A percentile compares a stretch with the other conserved stretches of the same genome.
These are phyloP conservation scores for Naganishia randhawae DNA, from an alignment of 768 basidiomycete species.

Conservation along the genomic window DNA sequence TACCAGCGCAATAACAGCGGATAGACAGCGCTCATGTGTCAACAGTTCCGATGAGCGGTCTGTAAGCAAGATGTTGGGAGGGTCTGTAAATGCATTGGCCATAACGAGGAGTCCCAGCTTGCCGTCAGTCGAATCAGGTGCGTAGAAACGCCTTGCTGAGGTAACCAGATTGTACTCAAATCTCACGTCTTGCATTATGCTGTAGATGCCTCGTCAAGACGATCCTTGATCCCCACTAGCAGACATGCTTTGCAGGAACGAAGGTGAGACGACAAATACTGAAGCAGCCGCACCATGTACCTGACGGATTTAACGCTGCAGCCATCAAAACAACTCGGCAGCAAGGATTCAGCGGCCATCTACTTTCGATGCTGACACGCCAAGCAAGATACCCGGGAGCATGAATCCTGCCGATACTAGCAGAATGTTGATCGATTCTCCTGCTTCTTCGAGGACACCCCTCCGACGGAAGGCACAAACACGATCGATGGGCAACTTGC, in stretches of 20 bases:
- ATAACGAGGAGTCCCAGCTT: constrained; percentile 4
- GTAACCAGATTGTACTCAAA: background rate
- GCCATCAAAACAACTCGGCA: background rate
- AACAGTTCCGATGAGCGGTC: constrained; percentile 7
- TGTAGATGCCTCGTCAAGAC: constrained; percentile 1
- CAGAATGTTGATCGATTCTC: constrained; percentile 12
- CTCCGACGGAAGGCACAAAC: constrained; percentile 18
- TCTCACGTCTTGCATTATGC: background rate
- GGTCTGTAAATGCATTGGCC: background rate
- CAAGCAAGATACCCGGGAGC: constrained; percentile 19
- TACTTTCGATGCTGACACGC: background rate
- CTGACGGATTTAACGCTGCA: background rate
- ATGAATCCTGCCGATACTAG: constrained; percentile 5
- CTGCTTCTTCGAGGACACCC: constrained; percentile 15
- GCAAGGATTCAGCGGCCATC: background rate
- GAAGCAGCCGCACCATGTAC: background rate
- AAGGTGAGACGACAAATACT: background rate
- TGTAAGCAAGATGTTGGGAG: constrained; percentile 9
- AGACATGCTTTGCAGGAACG: constrained; percentile 19
- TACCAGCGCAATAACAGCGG: background rate
- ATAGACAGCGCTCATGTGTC: background rate
- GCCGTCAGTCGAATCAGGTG: constrained; percentile 3
- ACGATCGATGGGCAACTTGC: constrained; percentile 26
- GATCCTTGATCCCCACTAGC: constrained; percentile 4
- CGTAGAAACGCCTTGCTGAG: background rate